phyloP scores from a whole-genome alignment of 2,329 filamentous ascomycete genomes.

The Hypoxylon sp. region DNA sequence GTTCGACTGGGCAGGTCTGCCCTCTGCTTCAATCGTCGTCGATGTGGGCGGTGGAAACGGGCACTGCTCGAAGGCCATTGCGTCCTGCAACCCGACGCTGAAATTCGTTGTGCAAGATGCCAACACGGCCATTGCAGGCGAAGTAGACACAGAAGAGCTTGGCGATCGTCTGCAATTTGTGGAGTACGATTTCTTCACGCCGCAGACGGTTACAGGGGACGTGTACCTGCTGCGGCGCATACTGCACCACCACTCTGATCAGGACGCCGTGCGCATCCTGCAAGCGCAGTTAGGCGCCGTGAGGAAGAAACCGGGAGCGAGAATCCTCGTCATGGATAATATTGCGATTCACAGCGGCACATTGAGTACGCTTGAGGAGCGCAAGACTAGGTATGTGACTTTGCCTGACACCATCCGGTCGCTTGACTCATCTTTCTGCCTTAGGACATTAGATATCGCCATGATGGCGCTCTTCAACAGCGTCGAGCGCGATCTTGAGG shows the following conservation, averaged over 20 bases:
- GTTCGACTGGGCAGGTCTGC: constrained; percentile 37
- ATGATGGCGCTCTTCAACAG: constrained; percentile 59
- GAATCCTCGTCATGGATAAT: constrained; percentile 42
- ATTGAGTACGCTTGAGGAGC: constrained; percentile 39
- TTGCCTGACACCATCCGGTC: not conserved
- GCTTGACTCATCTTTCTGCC: constrained; percentile 1
- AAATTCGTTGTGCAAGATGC: constrained; percentile 52
- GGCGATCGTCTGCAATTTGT: constrained; percentile 31
- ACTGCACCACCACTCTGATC: constrained; percentile 60
- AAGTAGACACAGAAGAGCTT: constrained; percentile 8
- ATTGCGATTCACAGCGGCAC: constrained; percentile 39
- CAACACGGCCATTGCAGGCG: constrained; percentile 17
- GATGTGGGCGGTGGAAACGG: constrained; percentile 51
- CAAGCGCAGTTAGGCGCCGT: constrained; percentile 50
- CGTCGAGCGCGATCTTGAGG: constrained; percentile 54
- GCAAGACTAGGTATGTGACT: constrained; percentile 37
- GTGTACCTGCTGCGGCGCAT: constrained; percentile 59
- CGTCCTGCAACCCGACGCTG: constrained; percentile 43
- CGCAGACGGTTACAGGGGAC: constrained; percentile 48
- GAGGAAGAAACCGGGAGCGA: constrained; percentile 54
- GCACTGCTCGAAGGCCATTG: constrained; percentile 48
- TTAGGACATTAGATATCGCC: constrained; percentile 54
- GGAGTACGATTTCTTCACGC: constrained; percentile 47
- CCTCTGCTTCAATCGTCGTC: constrained; percentile 29
- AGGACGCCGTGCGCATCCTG: constrained; percentile 50